A percentile compares a stretch with the other conserved stretches of the same genome.
Conservation (phyloP, 2,329 filamentous ascomycete species). For the Ascocoryne sarcoides region DNA sequence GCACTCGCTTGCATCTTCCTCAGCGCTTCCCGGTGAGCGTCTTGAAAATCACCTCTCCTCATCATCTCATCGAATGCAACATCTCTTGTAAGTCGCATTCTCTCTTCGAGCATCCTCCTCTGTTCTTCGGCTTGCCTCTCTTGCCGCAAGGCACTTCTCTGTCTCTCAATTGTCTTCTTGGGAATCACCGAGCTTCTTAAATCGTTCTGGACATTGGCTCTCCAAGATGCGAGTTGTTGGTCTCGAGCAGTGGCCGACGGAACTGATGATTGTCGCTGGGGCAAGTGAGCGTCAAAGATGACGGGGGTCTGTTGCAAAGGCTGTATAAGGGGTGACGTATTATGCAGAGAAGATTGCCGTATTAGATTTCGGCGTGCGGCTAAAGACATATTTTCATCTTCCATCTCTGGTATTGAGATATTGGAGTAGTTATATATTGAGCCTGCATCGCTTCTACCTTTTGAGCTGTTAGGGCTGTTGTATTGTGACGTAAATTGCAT, state of each 20-base stretch:
- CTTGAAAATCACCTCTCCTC: conserved; percentile 65
- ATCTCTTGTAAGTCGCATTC: conserved; percentile 49
- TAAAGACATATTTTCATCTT: conserved; percentile 60
- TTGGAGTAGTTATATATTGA: conserved; percentile 29
- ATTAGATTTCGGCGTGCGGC: conserved; percentile 57
- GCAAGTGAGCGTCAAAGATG: conserved; percentile 47
- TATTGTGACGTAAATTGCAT: neutral
- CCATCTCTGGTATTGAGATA: conserved; percentile 32
- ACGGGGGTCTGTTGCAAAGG: conserved; percentile 20
- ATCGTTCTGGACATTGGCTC: conserved; percentile 55
- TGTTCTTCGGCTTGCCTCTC: conserved; percentile 49
- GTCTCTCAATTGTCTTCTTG: conserved; percentile 39
- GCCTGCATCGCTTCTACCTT: conserved; percentile 34
- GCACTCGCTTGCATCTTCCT: conserved; percentile 58
- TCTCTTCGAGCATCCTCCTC: conserved; percentile 46
- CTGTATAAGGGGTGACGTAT: conserved; percentile 18
- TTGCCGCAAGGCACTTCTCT: conserved; percentile 46
- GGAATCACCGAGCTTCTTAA: conserved; percentile 34
- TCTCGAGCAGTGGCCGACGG: conserved; percentile 41
- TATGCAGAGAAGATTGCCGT: conserved; percentile 28
- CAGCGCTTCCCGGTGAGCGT: conserved; percentile 71
- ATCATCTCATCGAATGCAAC: conserved; percentile 65
- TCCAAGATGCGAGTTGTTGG: conserved; percentile 56
- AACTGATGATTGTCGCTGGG: conserved; percentile 37
- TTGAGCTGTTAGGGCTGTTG: conserved; percentile 8